Evolutionary conservation across 1,284 basidiomycete species (phyloP).

Genomic region (Filobasidium uniguttulatum): DNA sequence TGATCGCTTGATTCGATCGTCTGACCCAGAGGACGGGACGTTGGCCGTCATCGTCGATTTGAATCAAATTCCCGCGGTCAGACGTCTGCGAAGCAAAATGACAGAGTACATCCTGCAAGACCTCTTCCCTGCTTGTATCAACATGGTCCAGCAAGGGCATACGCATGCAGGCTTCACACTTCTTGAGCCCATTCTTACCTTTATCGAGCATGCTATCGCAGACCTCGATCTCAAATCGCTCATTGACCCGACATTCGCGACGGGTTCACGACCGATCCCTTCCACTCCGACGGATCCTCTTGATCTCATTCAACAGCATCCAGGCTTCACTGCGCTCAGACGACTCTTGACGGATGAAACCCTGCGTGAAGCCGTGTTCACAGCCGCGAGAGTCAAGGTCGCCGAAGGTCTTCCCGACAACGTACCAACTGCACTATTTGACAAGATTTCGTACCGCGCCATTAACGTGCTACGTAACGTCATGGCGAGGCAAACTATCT

Average conservation of each 20-base stretch:
- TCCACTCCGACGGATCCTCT: not conserved
- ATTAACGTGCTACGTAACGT: conserved; percentile 7
- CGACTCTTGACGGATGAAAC: not conserved
- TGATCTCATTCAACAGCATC: not conserved
- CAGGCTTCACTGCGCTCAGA: not conserved
- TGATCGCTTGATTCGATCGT: not conserved
- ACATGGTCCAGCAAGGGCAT: conserved; percentile 4
- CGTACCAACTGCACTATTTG: not conserved
- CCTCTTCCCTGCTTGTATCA: not conserved
- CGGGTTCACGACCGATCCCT: too few species aligned
- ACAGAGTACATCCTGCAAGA: conserved; percentile 11
- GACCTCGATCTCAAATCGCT: not conserved
- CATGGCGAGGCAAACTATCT: conserved; percentile 8
- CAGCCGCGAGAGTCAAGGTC: not conserved
- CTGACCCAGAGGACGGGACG: conserved; percentile 3
- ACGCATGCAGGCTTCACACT: conserved; percentile 6
- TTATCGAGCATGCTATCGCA: not conserved
- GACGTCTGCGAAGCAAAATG: conserved; percentile 5
- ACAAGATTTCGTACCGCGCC: conserved; percentile 5
- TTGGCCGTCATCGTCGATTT: not conserved
- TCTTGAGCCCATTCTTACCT: conserved; percentile 4
- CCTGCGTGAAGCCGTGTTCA: not conserved
- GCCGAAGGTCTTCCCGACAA: not conserved
- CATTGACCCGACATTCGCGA: not conserved
- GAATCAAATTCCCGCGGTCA: not conserved